These are phyloP conservation scores for Neospermospora avenae DNA, from an alignment of 2,329 filamentous ascomycete genomes.

Conservation along the genomic window DNA sequence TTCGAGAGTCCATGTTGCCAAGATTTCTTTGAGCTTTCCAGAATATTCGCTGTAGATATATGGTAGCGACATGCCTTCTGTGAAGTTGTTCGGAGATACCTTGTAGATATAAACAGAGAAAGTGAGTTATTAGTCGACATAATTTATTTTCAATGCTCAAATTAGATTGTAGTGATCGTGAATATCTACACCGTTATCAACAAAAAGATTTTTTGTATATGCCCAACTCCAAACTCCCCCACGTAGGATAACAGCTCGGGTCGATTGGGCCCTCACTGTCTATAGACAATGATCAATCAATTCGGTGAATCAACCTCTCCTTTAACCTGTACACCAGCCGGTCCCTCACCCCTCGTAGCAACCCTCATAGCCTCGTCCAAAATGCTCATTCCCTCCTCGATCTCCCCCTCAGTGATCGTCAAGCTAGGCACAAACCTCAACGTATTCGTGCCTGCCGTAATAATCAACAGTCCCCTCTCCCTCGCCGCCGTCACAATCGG, in stretches of 20 bases:
- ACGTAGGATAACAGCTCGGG: not conserved
- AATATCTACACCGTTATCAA: no score
- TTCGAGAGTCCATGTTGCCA: no score
- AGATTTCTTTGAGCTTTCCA: no score
- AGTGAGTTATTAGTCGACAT: no score
- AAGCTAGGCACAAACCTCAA: conserved; percentile 88
- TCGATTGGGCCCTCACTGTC: not conserved
- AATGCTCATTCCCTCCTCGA: conserved; percentile 72
- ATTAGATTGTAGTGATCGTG: not conserved
- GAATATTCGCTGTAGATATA: no score
- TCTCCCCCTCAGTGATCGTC: conserved; percentile 76
- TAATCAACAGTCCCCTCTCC: conserved; percentile 82
- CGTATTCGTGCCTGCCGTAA: conserved; percentile 91
- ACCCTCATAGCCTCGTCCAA: conserved; percentile 61
- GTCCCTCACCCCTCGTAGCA: conserved; percentile 16
- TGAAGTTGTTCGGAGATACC: no score
- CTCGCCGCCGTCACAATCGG: conserved; percentile 79
- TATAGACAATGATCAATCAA: conserved; percentile 9
- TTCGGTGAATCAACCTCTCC: conserved; percentile 32
- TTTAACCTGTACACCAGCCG: conserved; percentile 20
- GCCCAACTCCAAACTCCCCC: not conserved
- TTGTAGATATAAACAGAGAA: no score
- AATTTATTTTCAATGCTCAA: not conserved
- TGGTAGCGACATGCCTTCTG: no score
- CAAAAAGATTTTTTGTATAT: conserved; percentile 8